phyloP scores from a whole-genome alignment of 1,284 basidiomycete genomes.

The Irpex sp. region DNA sequence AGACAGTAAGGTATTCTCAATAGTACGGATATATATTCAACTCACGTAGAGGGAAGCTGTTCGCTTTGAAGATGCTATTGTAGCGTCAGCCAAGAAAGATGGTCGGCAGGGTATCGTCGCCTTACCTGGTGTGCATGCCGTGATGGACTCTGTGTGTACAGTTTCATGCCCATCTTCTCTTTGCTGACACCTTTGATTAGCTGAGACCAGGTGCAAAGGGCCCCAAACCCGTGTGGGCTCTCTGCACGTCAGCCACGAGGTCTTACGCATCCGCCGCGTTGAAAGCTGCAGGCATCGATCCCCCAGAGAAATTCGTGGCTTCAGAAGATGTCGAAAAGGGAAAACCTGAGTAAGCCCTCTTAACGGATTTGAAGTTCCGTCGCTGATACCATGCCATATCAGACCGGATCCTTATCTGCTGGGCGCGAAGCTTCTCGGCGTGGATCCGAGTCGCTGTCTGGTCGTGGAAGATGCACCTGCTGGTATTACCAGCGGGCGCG shows the following conservation, averaged over 20 bases:
- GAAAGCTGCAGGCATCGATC: constrained; percentile 44
- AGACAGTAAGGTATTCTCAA: constrained; percentile 8
- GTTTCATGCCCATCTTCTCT: not conserved
- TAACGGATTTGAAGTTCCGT: not conserved
- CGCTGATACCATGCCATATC: constrained; percentile 2
- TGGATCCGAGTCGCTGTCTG: constrained; percentile 63
- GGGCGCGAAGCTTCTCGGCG: constrained; percentile 61
- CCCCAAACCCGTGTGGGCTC: constrained; percentile 59
- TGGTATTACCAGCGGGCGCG: constrained; percentile 71
- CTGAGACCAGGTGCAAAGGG: constrained; percentile 38
- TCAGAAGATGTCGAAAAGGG: constrained; percentile 78
- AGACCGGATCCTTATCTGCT: constrained; percentile 85
- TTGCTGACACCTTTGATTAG: constrained; percentile 26
- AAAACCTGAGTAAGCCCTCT: constrained; percentile 63
- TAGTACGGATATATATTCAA: not conserved
- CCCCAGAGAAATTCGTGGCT: constrained; percentile 68
- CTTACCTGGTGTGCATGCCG: constrained; percentile 56
- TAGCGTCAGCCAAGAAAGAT: constrained; percentile 48
- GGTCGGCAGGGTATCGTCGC: constrained; percentile 56
- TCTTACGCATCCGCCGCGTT: constrained; percentile 57
- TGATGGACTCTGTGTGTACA: constrained; percentile 46
- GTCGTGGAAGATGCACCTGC: constrained; percentile 88
- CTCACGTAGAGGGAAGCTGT: constrained; percentile 51
- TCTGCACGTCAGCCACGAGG: constrained; percentile 67
- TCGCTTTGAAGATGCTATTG: constrained; percentile 68